Base-by-base conservation (phyloP, 345 rosid genomes). In the Anacardium occidentale region DNA sequence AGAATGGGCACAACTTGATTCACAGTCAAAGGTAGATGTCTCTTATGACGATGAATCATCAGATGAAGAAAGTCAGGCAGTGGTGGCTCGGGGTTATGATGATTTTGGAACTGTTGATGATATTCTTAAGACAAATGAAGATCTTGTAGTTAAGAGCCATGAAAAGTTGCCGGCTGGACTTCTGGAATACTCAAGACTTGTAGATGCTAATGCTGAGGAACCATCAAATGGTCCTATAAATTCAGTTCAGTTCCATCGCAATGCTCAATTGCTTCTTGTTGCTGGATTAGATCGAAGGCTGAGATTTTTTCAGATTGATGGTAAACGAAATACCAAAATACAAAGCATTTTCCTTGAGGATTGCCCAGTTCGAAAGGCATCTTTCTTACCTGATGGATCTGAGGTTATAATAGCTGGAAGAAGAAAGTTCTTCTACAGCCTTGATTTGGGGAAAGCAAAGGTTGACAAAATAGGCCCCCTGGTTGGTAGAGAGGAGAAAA, bases 401-500 rank as follows among this genome's bases (percentile, higher is more conserved):
- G 94, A 88, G 86, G 98, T 87, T 57, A 88, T 95, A 42, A 90
- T 95, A 60, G 75, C 98, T 0, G 99, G 99, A 64, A 86, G 98
- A 80, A 90, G 98, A 75, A 95, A 91, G 74, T 92, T 87, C 85
- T 92, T 95, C 73, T 92, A 92, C 81, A 86, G 86, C 79, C 90
- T 95, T 82, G 97, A 95, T 86, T 78, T 95, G 12, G 90, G 87
- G 83, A 84, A 87, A 64, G 98, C 94, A 12, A 82, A 71, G 74
- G 85, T 92, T 25, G 91, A 90, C 79, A 95, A 90, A 78, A 88
- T 88, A 50, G 96, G 98, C 10, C 97, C 97, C 4, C 82, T 95
- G 47, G 92, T 92, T 58, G 99, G 99, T 72, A 89, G 96, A 83
- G 98, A 94, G 73, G 99, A 95, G 84, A 92, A 84, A 83, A 95